phyloP scores from a whole-genome alignment of 2,329 filamentous ascomycete species.

The Plenodomus tracheiphilus region DNA sequence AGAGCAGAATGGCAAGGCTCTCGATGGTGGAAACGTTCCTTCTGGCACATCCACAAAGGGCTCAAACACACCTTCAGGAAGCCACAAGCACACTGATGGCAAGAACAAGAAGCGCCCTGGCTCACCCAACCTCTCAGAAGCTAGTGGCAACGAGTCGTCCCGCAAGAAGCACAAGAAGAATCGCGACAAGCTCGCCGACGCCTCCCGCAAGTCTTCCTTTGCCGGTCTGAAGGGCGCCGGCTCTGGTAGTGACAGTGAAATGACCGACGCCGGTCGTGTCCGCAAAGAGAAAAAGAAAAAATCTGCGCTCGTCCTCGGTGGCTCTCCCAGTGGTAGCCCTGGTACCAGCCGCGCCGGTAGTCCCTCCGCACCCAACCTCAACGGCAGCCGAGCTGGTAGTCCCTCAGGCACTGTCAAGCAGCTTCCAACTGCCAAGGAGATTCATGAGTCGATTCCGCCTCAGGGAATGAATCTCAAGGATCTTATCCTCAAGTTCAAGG shows the following conservation, averaged over 20 bases:
- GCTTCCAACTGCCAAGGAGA: slow-evolving; percentile 50
- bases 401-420: slow-evolving; percentile 25
- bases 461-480: slow-evolving; percentile 49
- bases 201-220: slow-evolving; percentile 30
- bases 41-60: slow-evolving; percentile 70
- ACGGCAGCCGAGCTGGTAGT: slow-evolving; percentile 36
- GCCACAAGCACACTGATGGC: slow-evolving; percentile 54
- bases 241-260: slow-evolving; percentile 73
- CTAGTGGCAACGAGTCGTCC: slow-evolving; percentile 86
- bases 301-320: slow-evolving; percentile 58
- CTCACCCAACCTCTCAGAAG: slow-evolving; percentile 85
- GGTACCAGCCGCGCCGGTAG: slow-evolving; percentile 59
- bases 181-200: slow-evolving; percentile 30
- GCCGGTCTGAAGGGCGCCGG: slow-evolving; percentile 51
- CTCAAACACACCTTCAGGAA: slow-evolving; percentile 66
- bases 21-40: slow-evolving; percentile 49
- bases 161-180: slow-evolving; percentile 61
- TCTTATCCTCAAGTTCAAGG: slow-evolving; percentile 49
- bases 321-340: slow-evolving; percentile 63
- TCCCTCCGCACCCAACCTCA: slow-evolving; percentile 41
- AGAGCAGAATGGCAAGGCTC: slow-evolving; percentile 52
- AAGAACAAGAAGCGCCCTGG: slow-evolving; percentile 76
- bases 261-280: slow-evolving; percentile 66
- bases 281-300: slow-evolving; percentile 63
- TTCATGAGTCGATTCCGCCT: slow-evolving; percentile 49